phyloP scores from a whole-genome alignment of 164 flowering plant species.

The Litsea cubeba region DNA sequence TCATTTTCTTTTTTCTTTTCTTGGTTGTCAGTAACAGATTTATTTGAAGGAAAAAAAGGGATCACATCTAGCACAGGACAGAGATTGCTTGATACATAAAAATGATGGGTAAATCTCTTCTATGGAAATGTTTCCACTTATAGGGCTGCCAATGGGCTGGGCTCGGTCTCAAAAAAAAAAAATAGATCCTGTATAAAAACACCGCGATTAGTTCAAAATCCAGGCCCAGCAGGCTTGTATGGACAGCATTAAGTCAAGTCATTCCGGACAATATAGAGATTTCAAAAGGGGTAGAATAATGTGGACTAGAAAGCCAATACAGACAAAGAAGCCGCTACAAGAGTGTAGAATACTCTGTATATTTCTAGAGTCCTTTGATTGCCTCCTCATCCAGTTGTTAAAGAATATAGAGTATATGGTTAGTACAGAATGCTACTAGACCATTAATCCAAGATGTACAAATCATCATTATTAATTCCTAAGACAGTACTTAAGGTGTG shows the following conservation, averaged over 20 bases:
- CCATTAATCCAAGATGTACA: neutral
- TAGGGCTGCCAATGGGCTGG: too few relatives aligned
- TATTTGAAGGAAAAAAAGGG: too few relatives aligned
- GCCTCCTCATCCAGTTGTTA: too few relatives aligned
- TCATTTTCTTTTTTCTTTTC: too few relatives aligned
- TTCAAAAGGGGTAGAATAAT: neutral
- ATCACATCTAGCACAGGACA: too few relatives aligned
- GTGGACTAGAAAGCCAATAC: neutral
- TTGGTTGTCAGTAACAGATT: too few relatives aligned
- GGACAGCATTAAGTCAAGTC: neutral
- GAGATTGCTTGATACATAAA: too few relatives aligned
- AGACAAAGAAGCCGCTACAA: neutral
- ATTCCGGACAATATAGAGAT: neutral
- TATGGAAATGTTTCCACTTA: too few relatives aligned
- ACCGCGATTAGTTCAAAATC: neutral
- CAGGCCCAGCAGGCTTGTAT: too few relatives aligned
- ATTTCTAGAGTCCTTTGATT: neutral
- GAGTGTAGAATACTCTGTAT: neutral
- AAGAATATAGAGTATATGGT: neutral
- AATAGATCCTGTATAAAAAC: too few relatives aligned
- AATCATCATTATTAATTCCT: neutral
- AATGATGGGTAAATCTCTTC: too few relatives aligned
- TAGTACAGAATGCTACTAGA: neutral
- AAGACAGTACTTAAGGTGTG: neutral
- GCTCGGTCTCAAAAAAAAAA: too few relatives aligned